phyloP scores from a whole-genome alignment of 2,329 filamentous ascomycete genomes.

The Colletotrichum sansevieriae region DNA sequence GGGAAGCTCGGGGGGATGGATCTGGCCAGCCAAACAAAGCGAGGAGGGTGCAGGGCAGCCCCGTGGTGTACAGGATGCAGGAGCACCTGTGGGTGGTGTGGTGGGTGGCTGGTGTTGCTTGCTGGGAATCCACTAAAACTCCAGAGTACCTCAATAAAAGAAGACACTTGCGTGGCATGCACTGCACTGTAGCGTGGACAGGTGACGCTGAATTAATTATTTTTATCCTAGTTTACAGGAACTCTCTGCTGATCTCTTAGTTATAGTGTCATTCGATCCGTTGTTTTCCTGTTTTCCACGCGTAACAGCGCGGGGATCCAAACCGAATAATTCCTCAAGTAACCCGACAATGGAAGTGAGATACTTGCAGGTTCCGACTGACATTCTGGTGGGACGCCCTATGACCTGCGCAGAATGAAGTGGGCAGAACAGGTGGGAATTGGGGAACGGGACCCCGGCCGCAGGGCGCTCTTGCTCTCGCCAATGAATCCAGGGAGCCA shows the following conservation, averaged over 20 bases:
- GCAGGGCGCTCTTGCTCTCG: conserved; percentile 20
- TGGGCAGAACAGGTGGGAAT: conserved; percentile 39
- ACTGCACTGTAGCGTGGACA: too few relatives aligned
- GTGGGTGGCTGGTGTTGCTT: conserved; percentile 39
- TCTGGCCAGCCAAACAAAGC: conserved; percentile 40
- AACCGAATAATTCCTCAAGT: too few relatives aligned
- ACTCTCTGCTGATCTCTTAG: too few relatives aligned
- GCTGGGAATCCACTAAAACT: conserved; percentile 36
- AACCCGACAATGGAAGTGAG: neutral
- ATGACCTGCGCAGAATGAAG: conserved; percentile 13
- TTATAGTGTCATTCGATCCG: neutral
- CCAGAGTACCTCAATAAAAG: too few relatives aligned
- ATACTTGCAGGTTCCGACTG: neutral
- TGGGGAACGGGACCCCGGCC: conserved; percentile 8
- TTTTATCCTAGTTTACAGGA: too few relatives aligned
- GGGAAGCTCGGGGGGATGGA: conserved; percentile 41
- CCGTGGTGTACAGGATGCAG: conserved; percentile 24
- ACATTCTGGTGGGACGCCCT: neutral
- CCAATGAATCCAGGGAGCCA: conserved; percentile 36
- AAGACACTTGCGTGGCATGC: too few relatives aligned
- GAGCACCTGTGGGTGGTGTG: conserved; percentile 35
- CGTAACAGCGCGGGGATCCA: too few relatives aligned
- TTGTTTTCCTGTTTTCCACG: too few relatives aligned
- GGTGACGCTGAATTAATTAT: too few relatives aligned
- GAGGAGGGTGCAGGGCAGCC: conserved; percentile 23